Conservation (phyloP, 441 rosid genomes). For the Pelargonium cotyledonis region DNA sequence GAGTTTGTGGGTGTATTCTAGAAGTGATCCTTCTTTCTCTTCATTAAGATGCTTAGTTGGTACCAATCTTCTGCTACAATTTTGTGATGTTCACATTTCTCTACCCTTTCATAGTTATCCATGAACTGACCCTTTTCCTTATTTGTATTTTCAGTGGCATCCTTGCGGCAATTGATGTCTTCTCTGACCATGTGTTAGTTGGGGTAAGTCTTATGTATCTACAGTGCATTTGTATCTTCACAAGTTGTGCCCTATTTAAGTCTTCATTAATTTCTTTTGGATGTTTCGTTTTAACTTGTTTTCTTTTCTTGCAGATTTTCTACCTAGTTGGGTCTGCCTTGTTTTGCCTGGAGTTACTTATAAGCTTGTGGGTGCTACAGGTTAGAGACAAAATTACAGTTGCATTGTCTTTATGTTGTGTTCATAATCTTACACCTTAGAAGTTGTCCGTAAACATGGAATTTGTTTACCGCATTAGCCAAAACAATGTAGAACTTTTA, state of each 20-base stretch:
- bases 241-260: slow-evolving; percentile 6
- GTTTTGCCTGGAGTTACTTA: slow-evolving; percentile 62
- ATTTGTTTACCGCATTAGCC: not conserved
- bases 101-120: no score
- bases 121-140: slow-evolving; percentile 1
- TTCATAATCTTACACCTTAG: not conserved
- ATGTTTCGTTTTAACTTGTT: slow-evolving; percentile 2
- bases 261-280: not conserved
- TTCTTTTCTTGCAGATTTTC: slow-evolving; percentile 51
- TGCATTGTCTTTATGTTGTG: not conserved
- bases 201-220: slow-evolving; percentile 52
- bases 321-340: slow-evolving; percentile 78
- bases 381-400: slow-evolving; percentile 29
- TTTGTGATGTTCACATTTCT: no score
- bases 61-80: no score
- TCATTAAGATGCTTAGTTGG: no score
- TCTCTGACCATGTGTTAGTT: slow-evolving; percentile 47
- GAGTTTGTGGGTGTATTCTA: no score
- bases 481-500: not conserved
- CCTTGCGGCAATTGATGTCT: slow-evolving; percentile 80
- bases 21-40: no score
- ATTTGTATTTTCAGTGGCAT: slow-evolving; percentile 60
- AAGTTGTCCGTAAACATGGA: not conserved
- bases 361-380: slow-evolving; percentile 95
- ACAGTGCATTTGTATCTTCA: slow-evolving; percentile 7